A percentile compares a stretch with the other conserved stretches of the same genome.
Evolutionary conservation across 2,329 filamentous ascomycete species (phyloP).

Genomic region (Coniochaeta sp.): DNA sequence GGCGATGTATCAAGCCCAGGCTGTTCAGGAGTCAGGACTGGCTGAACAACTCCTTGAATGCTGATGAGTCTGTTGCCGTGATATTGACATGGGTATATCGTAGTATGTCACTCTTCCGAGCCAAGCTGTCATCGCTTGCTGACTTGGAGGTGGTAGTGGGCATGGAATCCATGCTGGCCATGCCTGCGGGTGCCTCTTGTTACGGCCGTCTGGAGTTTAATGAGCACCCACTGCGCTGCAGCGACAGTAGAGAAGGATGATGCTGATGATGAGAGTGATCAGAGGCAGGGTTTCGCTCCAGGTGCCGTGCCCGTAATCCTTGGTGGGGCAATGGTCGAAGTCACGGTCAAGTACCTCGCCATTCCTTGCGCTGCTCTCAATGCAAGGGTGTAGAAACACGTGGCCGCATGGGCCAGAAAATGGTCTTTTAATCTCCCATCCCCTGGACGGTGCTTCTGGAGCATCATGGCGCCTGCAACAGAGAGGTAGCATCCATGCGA

Average conservation of each 20-base stretch:
- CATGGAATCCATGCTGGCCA: background rate
- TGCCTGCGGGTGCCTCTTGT: no score
- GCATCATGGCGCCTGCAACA: conserved; percentile 1
- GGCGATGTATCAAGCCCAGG: no score
- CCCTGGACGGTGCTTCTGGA: background rate
- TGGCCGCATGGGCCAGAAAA: background rate
- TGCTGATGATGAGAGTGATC: background rate
- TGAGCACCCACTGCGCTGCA: background rate
- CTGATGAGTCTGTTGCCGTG: background rate
- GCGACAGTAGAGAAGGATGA: background rate
- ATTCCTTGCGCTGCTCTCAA: background rate
- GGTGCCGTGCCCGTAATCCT: background rate
- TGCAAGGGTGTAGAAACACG: conserved; percentile 1
- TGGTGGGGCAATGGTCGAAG: background rate
- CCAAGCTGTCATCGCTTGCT: background rate
- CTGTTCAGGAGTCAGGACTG: no score
- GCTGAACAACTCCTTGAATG: no score
- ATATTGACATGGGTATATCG: background rate
- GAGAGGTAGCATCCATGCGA: background rate
- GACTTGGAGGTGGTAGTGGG: background rate
- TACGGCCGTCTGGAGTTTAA: conserved; percentile 3
- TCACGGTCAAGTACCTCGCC: background rate
- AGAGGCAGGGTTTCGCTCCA: background rate
- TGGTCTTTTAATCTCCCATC: background rate
- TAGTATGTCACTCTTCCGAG: background rate